Conservation (phyloP, 2,329 filamentous ascomycete species). For the Colletotrichum godetiae region DNA sequence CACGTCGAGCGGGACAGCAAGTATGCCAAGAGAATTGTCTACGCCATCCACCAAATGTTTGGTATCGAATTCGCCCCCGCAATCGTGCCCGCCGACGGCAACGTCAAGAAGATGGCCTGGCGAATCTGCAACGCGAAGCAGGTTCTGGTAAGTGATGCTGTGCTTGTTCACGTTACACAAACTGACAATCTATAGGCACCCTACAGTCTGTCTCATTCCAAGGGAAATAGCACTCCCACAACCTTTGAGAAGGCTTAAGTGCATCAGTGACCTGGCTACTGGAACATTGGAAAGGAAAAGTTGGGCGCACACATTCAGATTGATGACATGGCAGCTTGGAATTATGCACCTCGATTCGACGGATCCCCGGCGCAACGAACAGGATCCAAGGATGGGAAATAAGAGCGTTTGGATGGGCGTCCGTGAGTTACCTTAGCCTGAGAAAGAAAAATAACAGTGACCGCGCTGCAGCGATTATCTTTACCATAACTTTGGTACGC, state of each 20-base stretch:
- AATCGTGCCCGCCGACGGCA: slow-evolving; percentile 92
- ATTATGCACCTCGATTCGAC: slow-evolving; percentile 1
- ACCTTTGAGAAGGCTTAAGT: slow-evolving; percentile 27
- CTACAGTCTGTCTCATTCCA: slow-evolving; percentile 77
- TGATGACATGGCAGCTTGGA: neutral
- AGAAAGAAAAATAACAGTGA: slow-evolving; percentile 27
- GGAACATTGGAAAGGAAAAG: neutral
- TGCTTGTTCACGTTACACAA: neutral
- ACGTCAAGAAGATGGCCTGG: slow-evolving; percentile 91
- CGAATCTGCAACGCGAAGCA: slow-evolving; percentile 95
- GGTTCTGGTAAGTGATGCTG: slow-evolving; percentile 78
- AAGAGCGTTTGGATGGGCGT: slow-evolving; percentile 4
- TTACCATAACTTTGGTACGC: slow-evolving; percentile 7
- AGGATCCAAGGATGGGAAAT: neutral
- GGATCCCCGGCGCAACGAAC: neutral
- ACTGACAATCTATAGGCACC: slow-evolving; percentile 63
- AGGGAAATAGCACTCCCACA: slow-evolving; percentile 67
- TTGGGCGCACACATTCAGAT: neutral
- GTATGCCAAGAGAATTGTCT: slow-evolving; percentile 90
- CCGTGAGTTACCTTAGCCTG: slow-evolving; percentile 33
- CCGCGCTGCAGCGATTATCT: slow-evolving; percentile 16
- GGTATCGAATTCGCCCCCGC: slow-evolving; percentile 94
- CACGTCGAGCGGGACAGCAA: slow-evolving; percentile 89
- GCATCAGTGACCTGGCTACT: neutral
- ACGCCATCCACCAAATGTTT: slow-evolving; percentile 96